A percentile compares a stretch with the other conserved stretches of the same genome.
Conservation (phyloP, 2,329 filamentous ascomycete species). For the Fusarium gaditjirri region DNA sequence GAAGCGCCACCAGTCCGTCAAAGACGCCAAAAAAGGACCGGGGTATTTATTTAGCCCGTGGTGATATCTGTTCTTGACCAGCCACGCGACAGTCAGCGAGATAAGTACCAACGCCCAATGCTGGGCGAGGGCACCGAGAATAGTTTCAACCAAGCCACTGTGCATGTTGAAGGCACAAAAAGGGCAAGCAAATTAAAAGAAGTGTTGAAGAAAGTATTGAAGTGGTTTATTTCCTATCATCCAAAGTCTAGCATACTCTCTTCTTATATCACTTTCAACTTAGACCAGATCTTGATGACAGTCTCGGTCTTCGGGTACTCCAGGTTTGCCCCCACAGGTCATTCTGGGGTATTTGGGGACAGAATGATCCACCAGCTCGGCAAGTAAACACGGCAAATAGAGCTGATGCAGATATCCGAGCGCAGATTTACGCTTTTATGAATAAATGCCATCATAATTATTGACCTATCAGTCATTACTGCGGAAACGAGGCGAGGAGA, state of each 20-base stretch:
- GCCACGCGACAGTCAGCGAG: conserved; percentile 11
- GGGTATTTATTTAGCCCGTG: conserved; percentile 76
- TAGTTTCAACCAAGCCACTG: conserved; percentile 35
- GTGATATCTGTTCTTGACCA: conserved; percentile 50
- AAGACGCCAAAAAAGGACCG: conserved; percentile 73
- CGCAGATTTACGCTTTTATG: rapidly evolving
- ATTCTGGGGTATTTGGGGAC: conserved; percentile 31
- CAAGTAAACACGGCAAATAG: conserved; percentile 29
- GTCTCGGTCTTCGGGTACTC: conserved; percentile 25
- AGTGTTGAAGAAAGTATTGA: conserved; percentile 4
- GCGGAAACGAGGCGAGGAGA: conserved; percentile 15
- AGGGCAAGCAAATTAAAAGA: neutral
- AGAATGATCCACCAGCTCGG: conserved; percentile 25
- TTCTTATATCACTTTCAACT: conserved; percentile 31
- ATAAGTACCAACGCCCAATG: conserved; percentile 36
- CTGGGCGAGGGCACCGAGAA: conserved; percentile 23
- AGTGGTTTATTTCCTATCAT: neutral
- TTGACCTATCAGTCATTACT: rapidly evolving
- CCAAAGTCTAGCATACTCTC: neutral
- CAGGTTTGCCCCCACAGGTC: conserved; percentile 19
- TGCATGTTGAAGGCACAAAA: conserved; percentile 38
- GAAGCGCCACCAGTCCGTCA: conserved; percentile 77
- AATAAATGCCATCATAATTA: conserved; percentile 4
- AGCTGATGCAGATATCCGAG: conserved; percentile 1
- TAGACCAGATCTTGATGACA: conserved; percentile 10